Evolutionary conservation across 345 rosid species (phyloP).

Genomic region (Odontarrhena argentea): DNA sequence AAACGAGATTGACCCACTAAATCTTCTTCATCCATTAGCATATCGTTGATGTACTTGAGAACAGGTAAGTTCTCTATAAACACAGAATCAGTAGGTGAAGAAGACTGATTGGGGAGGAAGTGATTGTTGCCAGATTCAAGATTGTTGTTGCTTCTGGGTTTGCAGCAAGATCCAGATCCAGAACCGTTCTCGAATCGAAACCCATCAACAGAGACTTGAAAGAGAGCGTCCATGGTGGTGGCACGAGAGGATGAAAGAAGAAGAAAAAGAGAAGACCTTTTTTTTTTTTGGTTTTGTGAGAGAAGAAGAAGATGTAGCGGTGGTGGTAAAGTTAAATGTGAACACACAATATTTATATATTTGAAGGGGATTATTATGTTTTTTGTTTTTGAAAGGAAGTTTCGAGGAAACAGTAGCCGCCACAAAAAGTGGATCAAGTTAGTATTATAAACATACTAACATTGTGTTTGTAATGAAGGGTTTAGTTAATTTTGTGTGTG

Average conservation of each 20-base stretch:
- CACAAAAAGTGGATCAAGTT: conserved; percentile 28
- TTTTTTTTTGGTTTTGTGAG: background rate
- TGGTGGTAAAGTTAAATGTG: conserved; percentile 27
- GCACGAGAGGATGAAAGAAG: background rate
- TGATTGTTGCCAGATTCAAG: conserved; percentile 20
- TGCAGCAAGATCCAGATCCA: conserved; percentile 33
- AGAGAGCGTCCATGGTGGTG: conserved; percentile 35
- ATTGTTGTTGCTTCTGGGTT: conserved; percentile 29
- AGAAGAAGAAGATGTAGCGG: conserved; percentile 16
- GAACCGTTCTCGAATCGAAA: conserved; percentile 37
- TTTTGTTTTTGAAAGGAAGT: background rate
- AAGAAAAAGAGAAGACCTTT: background rate
- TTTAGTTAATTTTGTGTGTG: conserved; percentile 27
- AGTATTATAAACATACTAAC: background rate
- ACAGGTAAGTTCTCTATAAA: conserved; percentile 42
- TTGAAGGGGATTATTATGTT: background rate
- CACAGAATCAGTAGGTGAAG: conserved; percentile 23
- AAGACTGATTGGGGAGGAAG: background rate
- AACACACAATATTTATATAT: conserved; percentile 6
- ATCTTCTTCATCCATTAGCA: conserved; percentile 73
- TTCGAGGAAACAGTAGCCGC: conserved; percentile 36
- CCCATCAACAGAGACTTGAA: conserved; percentile 28
- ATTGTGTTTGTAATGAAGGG: background rate
- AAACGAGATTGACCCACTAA: conserved; percentile 51
- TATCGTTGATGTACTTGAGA: conserved; percentile 62